Percentiles rank a stretch among this genome's conserved stretches.
phyloP scores from a whole-genome alignment of 768 basidiomycete genomes.

The Boletus barrowsii region DNA sequence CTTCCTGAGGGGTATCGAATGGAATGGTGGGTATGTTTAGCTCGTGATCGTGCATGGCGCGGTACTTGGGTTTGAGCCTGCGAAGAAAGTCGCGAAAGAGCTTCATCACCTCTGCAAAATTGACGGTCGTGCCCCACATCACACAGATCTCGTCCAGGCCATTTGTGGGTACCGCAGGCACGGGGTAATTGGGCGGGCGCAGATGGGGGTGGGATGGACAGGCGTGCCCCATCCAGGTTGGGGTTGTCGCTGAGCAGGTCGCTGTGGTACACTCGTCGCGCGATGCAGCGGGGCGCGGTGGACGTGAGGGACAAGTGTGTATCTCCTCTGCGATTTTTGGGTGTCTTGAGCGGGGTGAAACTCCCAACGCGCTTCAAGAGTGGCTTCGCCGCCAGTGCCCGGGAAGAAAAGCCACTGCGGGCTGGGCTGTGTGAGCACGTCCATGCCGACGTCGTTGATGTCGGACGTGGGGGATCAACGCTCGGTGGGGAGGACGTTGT shows the following conservation, averaged over 20 bases:
- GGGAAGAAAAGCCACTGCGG: slow-evolving; percentile 28
- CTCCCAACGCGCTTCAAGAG: slow-evolving; percentile 37
- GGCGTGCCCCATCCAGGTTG: slow-evolving; percentile 56
- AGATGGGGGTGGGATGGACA: slow-evolving; percentile 58
- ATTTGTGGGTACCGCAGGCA: too few relatives aligned
- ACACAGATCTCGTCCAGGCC: too few relatives aligned
- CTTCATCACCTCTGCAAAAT: too few relatives aligned
- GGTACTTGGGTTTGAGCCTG: too few relatives aligned
- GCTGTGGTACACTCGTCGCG: slow-evolving; percentile 19
- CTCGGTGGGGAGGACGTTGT: slow-evolving; percentile 67
- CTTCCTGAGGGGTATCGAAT: too few relatives aligned
- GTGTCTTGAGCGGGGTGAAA: slow-evolving; percentile 38
- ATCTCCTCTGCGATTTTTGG: slow-evolving; percentile 38
- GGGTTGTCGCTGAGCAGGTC: slow-evolving; percentile 34
- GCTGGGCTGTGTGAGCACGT: slow-evolving; percentile 24
- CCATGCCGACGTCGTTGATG: slow-evolving; percentile 55
- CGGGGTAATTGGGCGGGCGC: too few relatives aligned
- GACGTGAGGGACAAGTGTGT: slow-evolving; percentile 34
- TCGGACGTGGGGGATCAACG: slow-evolving; percentile 65
- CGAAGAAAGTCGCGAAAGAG: too few relatives aligned
- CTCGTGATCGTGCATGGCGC: too few relatives aligned
- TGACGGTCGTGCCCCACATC: too few relatives aligned
- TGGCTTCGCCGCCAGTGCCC: slow-evolving; percentile 37
- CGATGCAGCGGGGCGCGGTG: slow-evolving; percentile 24
- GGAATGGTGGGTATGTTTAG: too few relatives aligned